These are phyloP conservation scores for Naganishia onofrii DNA, from an alignment of 768 basidiomycete species.

Conservation along the genomic window DNA sequence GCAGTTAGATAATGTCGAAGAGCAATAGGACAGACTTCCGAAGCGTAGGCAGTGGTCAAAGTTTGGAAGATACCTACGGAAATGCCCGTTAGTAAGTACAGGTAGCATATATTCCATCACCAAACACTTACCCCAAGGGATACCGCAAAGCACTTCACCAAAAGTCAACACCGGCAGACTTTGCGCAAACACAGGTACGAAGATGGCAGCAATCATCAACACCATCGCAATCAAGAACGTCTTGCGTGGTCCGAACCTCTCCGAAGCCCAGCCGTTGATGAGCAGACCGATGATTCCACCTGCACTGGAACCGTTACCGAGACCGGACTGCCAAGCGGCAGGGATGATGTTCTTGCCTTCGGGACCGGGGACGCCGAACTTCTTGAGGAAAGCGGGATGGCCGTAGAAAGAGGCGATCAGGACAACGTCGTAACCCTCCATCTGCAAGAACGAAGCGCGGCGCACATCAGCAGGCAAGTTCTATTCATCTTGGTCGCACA, in stretches of 20 bases:
- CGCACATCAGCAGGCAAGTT: not conserved
- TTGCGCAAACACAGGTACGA: conserved; percentile 38
- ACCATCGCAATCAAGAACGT: conserved; percentile 31
- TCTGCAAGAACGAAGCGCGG: conserved; percentile 6
- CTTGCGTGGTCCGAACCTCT: conserved; percentile 28
- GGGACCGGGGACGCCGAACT: conserved; percentile 34
- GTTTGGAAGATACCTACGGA: conserved; percentile 32
- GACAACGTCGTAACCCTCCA: conserved; percentile 44
- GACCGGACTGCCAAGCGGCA: conserved; percentile 33
- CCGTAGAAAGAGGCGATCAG: conserved; percentile 34
- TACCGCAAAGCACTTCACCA: conserved; percentile 43
- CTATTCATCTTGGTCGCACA: not conserved
- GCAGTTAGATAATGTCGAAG: conserved; percentile 45
- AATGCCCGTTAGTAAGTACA: not conserved
- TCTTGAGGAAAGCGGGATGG: conserved; percentile 34
- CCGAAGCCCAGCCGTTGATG: conserved; percentile 32
- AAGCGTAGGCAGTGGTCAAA: conserved; percentile 42
- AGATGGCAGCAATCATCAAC: conserved; percentile 37
- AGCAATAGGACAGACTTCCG: conserved; percentile 47
- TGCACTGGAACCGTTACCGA: conserved; percentile 31
- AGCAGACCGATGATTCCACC: conserved; percentile 36
- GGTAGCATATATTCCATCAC: not conserved
- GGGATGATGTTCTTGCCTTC: conserved; percentile 33
- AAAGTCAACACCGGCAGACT: conserved; percentile 34
- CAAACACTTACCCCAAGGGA: conserved; percentile 46